A percentile compares a stretch with the other conserved stretches of the same genome.
Evolutionary conservation across 2,329 filamentous ascomycete species (phyloP).

Genomic region (Pseudocercospora musae): DNA sequence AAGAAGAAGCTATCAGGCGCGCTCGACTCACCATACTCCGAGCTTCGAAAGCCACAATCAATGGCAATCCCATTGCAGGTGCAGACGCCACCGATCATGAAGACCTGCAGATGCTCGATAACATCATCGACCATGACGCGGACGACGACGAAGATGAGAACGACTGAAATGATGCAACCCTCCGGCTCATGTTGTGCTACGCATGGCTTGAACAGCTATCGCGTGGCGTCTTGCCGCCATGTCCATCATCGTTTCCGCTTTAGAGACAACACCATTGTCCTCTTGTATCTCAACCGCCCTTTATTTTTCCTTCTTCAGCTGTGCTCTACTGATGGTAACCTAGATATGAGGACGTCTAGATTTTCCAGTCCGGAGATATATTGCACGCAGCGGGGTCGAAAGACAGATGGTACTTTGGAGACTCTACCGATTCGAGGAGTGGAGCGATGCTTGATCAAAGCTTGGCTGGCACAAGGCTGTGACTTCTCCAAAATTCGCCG

Average conservation of each 20-base stretch:
- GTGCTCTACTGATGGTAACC: not conserved
- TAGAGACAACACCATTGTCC: too few relatives aligned
- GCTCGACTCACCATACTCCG: slow-evolving; percentile 69
- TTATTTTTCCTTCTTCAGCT: not conserved
- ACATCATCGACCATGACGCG: slow-evolving; percentile 45
- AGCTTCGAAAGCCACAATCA: slow-evolving; percentile 50
- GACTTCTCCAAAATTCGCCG: too few relatives aligned
- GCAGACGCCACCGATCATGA: slow-evolving; percentile 34
- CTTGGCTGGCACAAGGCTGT: too few relatives aligned
- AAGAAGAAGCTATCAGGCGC: slow-evolving; percentile 81
- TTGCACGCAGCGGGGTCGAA: not conserved
- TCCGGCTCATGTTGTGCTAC: not conserved
- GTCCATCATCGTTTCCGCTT: not conserved
- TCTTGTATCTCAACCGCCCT: not conserved
- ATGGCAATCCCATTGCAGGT: not conserved
- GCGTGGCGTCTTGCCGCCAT: not conserved
- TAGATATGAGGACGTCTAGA: not conserved
- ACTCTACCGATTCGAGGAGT: not conserved
- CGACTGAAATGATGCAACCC: slow-evolving; percentile 3
- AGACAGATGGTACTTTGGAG: not conserved
- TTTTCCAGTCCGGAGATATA: not conserved
- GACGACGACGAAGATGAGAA: slow-evolving; percentile 40
- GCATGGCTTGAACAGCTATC: not conserved
- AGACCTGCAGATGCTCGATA: slow-evolving; percentile 41
- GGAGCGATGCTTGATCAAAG: too few relatives aligned